Evolutionary conservation across 345 rosid genomes (phyloP).

Genomic region (Pugionium dolabratum): DNA sequence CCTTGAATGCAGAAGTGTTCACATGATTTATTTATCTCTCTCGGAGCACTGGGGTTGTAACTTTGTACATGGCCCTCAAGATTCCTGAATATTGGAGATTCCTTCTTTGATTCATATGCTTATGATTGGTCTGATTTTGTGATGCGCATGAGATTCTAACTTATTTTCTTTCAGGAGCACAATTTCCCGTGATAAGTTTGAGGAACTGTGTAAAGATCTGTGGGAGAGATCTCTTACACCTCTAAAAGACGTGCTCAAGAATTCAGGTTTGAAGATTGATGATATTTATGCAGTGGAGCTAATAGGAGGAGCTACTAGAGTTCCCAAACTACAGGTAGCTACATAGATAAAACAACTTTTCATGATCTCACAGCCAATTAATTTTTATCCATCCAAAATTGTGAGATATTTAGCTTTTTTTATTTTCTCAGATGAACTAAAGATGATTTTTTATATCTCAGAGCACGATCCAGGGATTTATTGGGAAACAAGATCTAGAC

Average conservation of each 20-base stretch:
- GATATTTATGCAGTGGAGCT: slow-evolving; percentile 89
- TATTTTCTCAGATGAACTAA: background rate
- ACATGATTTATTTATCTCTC: background rate
- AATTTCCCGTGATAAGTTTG: slow-evolving; percentile 90
- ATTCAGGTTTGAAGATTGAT: slow-evolving; percentile 73
- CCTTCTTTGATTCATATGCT: slow-evolving; percentile 1
- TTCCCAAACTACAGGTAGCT: slow-evolving; percentile 96
- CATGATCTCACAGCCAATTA: slow-evolving; percentile 9
- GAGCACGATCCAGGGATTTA: slow-evolving; percentile 90
- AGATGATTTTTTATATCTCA: slow-evolving; percentile 37
- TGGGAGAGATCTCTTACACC: slow-evolving; percentile 93
- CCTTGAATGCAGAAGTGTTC: slow-evolving; percentile 4
- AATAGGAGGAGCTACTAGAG: slow-evolving; percentile 98
- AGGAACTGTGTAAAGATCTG: slow-evolving; percentile 89
- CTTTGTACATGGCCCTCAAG: no score
- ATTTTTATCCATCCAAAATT: slow-evolving; percentile 13
- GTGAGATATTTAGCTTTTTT: background rate
- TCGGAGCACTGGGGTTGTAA: no score
- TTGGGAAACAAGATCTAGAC: slow-evolving; percentile 87
- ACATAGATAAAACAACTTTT: background rate
- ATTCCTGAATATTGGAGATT: no score
- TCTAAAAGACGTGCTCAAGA: slow-evolving; percentile 69
- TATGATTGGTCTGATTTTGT: background rate
- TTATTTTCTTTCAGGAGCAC: slow-evolving; percentile 68
- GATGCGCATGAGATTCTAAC: background rate